phyloP scores from a whole-genome alignment of 495 filamentous ascomycete species.

The Hypoxylon perforatum region DNA sequence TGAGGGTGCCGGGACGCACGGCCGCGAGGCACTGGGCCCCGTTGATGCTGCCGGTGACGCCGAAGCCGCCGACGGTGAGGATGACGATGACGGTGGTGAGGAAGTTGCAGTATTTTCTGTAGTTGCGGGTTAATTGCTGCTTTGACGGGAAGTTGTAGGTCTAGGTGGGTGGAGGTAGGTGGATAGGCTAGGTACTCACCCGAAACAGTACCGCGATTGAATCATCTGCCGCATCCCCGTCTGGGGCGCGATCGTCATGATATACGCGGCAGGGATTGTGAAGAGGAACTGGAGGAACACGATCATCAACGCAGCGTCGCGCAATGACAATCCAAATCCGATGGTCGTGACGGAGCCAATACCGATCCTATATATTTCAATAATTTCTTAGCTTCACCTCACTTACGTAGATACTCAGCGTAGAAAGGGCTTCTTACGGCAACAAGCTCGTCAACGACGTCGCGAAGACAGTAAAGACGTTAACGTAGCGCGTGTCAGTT shows the following conservation, averaged over 20 bases:
- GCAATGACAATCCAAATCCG: conserved; percentile 60
- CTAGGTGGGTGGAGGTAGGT: conserved; percentile 7
- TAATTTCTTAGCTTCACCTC: not conserved
- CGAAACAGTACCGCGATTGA: conserved; percentile 65
- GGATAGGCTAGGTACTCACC: conserved; percentile 53
- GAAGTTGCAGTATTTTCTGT: conserved; percentile 32
- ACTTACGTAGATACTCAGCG: not conserved
- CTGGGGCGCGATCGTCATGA: conserved; percentile 61
- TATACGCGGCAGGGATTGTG: conserved; percentile 63
- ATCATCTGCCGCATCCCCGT: conserved; percentile 68
- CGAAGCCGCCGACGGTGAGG: conserved; percentile 58
- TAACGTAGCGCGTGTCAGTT: conserved; percentile 61
- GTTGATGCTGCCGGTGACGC: conserved; percentile 53
- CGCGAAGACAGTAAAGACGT: conserved; percentile 61
- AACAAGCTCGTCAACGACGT: conserved; percentile 55
- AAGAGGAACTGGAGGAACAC: conserved; percentile 66
- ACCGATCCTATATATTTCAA: conserved; percentile 11
- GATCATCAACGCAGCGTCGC: conserved; percentile 66
- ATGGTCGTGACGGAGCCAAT: conserved; percentile 54
- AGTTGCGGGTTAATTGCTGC: not conserved
- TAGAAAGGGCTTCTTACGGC: conserved; percentile 57
- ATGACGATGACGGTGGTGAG: conserved; percentile 47
- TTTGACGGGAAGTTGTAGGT: not conserved
- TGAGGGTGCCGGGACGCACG: conserved; percentile 57
- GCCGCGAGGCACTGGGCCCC: conserved; percentile 58